Evolutionary conservation across 768 basidiomycete species (phyloP).

Genomic region (Tylopilus intermedius): DNA sequence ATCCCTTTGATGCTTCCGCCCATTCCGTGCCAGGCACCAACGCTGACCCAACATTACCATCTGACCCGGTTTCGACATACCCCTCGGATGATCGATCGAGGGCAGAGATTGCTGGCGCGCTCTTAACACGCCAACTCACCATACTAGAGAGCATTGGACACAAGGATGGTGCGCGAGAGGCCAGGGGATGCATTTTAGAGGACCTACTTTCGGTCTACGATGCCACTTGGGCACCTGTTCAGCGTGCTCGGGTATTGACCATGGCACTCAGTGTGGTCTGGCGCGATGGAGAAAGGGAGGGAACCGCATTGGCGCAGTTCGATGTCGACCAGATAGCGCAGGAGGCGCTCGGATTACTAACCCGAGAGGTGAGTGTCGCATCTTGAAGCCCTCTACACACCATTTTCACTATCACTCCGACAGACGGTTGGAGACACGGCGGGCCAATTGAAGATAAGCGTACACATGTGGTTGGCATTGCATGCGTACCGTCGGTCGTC

Average conservation of each 20-base stretch:
- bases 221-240: constrained; percentile 45
- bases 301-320: constrained; percentile 16
- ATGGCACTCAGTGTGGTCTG: constrained; percentile 47
- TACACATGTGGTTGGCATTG: constrained; percentile 66
- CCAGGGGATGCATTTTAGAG: constrained; percentile 40
- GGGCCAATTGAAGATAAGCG: constrained; percentile 48
- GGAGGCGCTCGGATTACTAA: constrained; percentile 41
- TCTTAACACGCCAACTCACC: constrained; percentile 60
- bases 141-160: constrained; percentile 49
- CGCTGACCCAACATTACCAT: not conserved
- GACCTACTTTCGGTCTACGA: constrained; percentile 51
- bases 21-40: not conserved
- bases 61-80: constrained; percentile 10
- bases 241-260: constrained; percentile 54
- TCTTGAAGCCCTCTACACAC: not conserved
- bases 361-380: constrained; percentile 35
- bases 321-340: constrained; percentile 35
- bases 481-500: constrained; percentile 58
- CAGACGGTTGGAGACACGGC: constrained; percentile 30
- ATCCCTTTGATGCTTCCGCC: not conserved
- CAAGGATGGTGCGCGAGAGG: constrained; percentile 50
- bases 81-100: constrained; percentile 9
- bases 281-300: constrained; percentile 22
- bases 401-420: not conserved
- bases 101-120: constrained; percentile 40